Evolutionary conservation across 768 basidiomycete species (phyloP).

Genomic region (Mycena polygramma): DNA sequence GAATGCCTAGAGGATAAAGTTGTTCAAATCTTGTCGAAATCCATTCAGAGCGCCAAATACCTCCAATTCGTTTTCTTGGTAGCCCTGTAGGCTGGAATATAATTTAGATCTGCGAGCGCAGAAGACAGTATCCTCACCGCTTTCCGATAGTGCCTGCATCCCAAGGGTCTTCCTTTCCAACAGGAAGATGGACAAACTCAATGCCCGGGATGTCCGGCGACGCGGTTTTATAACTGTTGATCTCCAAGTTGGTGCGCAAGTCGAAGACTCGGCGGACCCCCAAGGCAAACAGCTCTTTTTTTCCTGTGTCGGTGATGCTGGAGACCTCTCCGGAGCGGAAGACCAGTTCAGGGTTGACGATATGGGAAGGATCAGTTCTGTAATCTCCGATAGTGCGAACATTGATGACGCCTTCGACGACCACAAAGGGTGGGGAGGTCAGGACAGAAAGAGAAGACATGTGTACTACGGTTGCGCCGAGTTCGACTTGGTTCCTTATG

Average conservation of each 20-base stretch:
- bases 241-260: conserved; percentile 53
- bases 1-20: conserved; percentile 45
- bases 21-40: not conserved
- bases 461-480: not conserved
- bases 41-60: conserved; percentile 32
- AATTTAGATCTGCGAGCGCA: not conserved
- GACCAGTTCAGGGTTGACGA: conserved; percentile 46
- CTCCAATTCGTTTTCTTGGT: conserved; percentile 40
- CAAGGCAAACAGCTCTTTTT: conserved; percentile 48
- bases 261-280: conserved; percentile 56
- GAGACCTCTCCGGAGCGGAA: conserved; percentile 57
- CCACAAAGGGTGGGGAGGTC: conserved; percentile 51
- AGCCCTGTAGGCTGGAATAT: conserved; percentile 46
- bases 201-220: conserved; percentile 48
- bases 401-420: conserved; percentile 56
- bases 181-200: conserved; percentile 46
- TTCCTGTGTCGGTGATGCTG: conserved; percentile 51
- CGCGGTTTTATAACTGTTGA: conserved; percentile 46
- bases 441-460: conserved; percentile 30
- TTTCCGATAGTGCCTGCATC: conserved; percentile 40
- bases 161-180: conserved; percentile 43
- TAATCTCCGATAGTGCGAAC: conserved; percentile 51
- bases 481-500: not conserved
- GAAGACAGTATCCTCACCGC: conserved; percentile 29
- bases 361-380: conserved; percentile 17